Evolutionary conservation across 108 stramenopile genomes (phyloP), one percentile per base, ranked within the genome.

Genomic region (Nitzschia sp.): DNA sequence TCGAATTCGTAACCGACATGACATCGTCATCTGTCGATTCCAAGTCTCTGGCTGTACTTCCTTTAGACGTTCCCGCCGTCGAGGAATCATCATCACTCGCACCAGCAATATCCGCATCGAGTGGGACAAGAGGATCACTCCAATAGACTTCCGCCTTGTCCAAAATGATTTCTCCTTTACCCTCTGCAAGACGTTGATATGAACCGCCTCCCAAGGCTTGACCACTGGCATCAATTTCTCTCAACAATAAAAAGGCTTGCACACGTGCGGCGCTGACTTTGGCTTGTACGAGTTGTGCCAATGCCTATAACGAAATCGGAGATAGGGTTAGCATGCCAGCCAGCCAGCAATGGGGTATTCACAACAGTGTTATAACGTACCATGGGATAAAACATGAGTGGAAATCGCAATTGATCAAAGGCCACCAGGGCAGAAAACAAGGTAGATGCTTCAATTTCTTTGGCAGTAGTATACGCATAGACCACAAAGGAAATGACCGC

Each of bases 321-420:
- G n/a, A n/a, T n/a, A n/a, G n/a, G n/a, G n/a, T n/a, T n/a, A n/a
- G n/a, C n/a, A n/a, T n/a, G n/a, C n/a, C n/a, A n/a, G n/a, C n/a
- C n/a, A n/a, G n/a, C n/a, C n/a, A n/a, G n/a, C n/a, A n/a, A n/a
- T n/a, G n/a, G n/a, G n/a, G n/a, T n/a, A n/a, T n/a, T 0, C 77
- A n/a, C n/a, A n/a, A n/a, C n/a, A n/a, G n/a, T n/a, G n/a, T n/a
- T n/a, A n/a, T n/a, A n/a, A n/a, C n/a, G n/a, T n/a, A n/a, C 77
- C 86, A 87, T 80, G 0, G 88, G 89, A 27, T 87, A 87, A 38
- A 90, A 82, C 76, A 90, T 69, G 15, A 90, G 61, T 2, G 89
- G 89, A 60, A 90, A 78, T 19, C 89, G 76, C 17, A 90, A 59
- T 80, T 86, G 81, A 67, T 89, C 88, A 71, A 87, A 89, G 21